Base-by-base conservation (phyloP, 78 protist genomes). In the Polysphondylium violaceum region DNA sequence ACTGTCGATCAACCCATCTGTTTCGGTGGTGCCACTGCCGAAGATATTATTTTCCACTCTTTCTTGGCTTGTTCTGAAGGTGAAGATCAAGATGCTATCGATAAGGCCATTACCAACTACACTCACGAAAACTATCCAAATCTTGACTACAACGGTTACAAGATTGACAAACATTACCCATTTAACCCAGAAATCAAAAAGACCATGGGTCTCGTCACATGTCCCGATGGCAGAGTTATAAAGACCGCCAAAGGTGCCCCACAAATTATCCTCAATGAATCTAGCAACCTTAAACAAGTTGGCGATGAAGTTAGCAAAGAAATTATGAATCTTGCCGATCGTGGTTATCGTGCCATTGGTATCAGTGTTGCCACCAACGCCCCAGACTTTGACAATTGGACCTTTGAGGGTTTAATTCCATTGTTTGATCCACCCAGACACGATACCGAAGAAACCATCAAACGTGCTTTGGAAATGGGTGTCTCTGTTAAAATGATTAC, bases 401-500 rank as follows among this genome's bases (percentile, higher is more conserved):
- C 74, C 36, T 60, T 95, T 53, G 36, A 41, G 6, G 98, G 98
- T 68, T 74, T 97, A 55, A 71, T 97, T 53, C 91, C 98, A 41
- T 25, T 97, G 29, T 63, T 88, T 31, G 98, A 97, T 76, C 98
- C 98, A 53, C 98, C 98, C n/a, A 91, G 98, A 64, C 89, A 68
- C 67, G 98, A 97, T 74, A 88, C 97, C 33, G 83, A 69, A 23
- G 87, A 69, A 25, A 94, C 97, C 31, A 87, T 97, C 79, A 77
- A 53, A 53, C 61, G 64, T 53, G 88, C 94, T 72, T 35, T 71
- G 36, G 91, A 86, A 29, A 38, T 91, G 88, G 98, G 98, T 67
- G 90, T 96, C 17, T 50, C 56, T 6, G 99, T 97, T 25, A 94
- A 91, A 95, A 97, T 97, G 99, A 91, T 97, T 25, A 97, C 99